Evolutionary conservation across 2,329 filamentous ascomycete genomes (phyloP).

Genomic region (Leptosphaerulina australis): DNA sequence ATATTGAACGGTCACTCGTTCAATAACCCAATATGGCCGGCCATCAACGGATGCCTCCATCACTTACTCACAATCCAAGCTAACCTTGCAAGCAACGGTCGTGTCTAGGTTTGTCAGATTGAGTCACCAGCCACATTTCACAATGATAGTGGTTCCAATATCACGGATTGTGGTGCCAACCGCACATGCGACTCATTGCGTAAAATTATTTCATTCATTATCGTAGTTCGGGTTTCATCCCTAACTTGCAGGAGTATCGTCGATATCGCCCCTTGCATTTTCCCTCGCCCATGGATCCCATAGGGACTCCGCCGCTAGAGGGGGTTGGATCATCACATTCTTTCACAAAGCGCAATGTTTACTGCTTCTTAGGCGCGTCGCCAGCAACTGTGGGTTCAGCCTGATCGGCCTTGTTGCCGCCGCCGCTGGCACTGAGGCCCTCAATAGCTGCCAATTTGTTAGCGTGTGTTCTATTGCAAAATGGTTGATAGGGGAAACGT

Average conservation of each 20-base stretch:
- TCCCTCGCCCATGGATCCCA: not conserved
- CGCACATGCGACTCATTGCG: slow-evolving; percentile 10
- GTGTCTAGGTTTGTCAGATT: too few species aligned
- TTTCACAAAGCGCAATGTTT: not conserved
- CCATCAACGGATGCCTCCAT: too few species aligned
- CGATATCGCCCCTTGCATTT: slow-evolving; percentile 20
- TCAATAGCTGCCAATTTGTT: slow-evolving; percentile 10
- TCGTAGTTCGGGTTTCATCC: slow-evolving; percentile 15
- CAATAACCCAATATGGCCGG: too few species aligned
- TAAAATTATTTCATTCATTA: slow-evolving; percentile 5
- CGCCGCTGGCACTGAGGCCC: slow-evolving; percentile 15
- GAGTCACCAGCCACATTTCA: too few species aligned
- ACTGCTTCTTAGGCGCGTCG: slow-evolving; percentile 12
- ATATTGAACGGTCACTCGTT: too few species aligned
- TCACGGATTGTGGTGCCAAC: too few species aligned
- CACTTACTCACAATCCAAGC: too few species aligned
- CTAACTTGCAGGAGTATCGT: slow-evolving; percentile 20
- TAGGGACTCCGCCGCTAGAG: too few species aligned
- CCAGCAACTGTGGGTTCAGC: slow-evolving; percentile 15
- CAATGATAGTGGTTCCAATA: too few species aligned
- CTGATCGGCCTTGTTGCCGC: slow-evolving; percentile 19
- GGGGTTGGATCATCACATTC: too few species aligned
- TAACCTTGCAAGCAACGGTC: too few species aligned
- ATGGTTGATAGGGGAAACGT: slow-evolving; percentile 12
- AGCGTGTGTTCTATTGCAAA: slow-evolving; percentile 1